Percentiles rank a stretch among this genome's conserved stretches.
Evolutionary conservation across 1,284 basidiomycete genomes (phyloP).

Genomic region (Cerioporus squamosus): DNA sequence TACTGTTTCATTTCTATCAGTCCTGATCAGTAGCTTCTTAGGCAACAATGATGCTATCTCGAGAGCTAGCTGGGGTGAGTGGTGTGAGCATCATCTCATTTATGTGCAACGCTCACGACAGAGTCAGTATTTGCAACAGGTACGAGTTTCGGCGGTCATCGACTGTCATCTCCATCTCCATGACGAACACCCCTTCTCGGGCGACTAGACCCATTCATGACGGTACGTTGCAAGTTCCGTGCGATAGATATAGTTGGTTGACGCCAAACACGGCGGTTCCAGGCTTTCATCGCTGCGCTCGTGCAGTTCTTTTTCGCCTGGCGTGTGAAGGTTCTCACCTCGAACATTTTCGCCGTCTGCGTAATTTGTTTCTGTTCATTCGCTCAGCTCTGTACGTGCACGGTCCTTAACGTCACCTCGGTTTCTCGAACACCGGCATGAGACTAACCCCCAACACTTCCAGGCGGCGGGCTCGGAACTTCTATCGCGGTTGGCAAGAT

Average conservation of each 20-base stretch:
- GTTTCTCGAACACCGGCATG: neutral
- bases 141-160: neutral
- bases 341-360: constrained; percentile 28
- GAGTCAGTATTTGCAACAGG: constrained; percentile 36
- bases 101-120: neutral
- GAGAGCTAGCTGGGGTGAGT: constrained; percentile 35
- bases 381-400: constrained; percentile 33
- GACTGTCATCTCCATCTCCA: neutral
- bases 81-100: neutral
- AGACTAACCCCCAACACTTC: neutral
- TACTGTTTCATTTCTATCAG: constrained; percentile 4
- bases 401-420: neutral
- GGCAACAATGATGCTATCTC: constrained; percentile 27
- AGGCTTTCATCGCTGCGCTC: constrained; percentile 41
- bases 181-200: neutral
- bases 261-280: neutral
- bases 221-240: constrained; percentile 12
- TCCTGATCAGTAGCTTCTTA: neutral
- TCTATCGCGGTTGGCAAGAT: constrained; percentile 38
- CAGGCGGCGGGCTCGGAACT: constrained; percentile 38
- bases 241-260: neutral
- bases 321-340: constrained; percentile 42
- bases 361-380: constrained; percentile 30
- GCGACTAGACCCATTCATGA: constrained; percentile 35
- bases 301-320: constrained; percentile 49